Evolutionary conservation across 2,329 filamentous ascomycete species (phyloP), one percentile per base, ranked within the genome.

Genomic region (Elsinoe ampelina): DNA sequence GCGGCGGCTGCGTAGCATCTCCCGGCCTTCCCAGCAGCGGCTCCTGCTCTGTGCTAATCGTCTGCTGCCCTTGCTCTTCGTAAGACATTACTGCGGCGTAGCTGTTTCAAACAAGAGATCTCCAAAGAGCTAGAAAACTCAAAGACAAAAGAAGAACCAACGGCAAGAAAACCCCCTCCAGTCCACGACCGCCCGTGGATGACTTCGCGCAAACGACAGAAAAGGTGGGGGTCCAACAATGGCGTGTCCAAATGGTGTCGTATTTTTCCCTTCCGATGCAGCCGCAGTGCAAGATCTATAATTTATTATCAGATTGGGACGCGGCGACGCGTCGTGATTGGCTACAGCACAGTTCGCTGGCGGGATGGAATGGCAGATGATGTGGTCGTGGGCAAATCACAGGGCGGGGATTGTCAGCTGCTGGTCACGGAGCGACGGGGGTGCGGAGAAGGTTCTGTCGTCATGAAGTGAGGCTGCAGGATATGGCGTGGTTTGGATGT

Each of bases 21-120:
- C 88, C 88, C 42, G 83, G 78, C 51, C 77, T 75, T 55, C 85
- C 86, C 32, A 92, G 75, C 55, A 92, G 74, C 61, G 87, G 87
- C 65, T 88, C 83, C 54, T 84, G 77, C 66, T 89, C 85, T 36
- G 70, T 71, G 58, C 68, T 67, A 57, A 72, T 68, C 63, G 64
- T 41, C 60, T 63, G 57, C 61, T 66, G 52, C 72, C 71, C 60
- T 72, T 71, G 41, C 70, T 70, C 59, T 50, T 63, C 41, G 63
- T 84, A 77, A 20, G 85, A 84, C 58, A 86, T 80, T 55, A 82
- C 83, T 35, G 84, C 85, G 56, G 12, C 19, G 32, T 39, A 35
- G 10, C 15, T 15, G 12, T n/a, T 34, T 34, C 45, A 34, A 15
- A 45, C 45, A 35, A 26, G 45, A 20, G 13, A 34, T 15, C 15